A percentile compares a stretch with the other conserved stretches of the same genome.
phyloP scores from a whole-genome alignment of 192 early-diverging fungal species.

The Jimgerdemannia lactiflua region DNA sequence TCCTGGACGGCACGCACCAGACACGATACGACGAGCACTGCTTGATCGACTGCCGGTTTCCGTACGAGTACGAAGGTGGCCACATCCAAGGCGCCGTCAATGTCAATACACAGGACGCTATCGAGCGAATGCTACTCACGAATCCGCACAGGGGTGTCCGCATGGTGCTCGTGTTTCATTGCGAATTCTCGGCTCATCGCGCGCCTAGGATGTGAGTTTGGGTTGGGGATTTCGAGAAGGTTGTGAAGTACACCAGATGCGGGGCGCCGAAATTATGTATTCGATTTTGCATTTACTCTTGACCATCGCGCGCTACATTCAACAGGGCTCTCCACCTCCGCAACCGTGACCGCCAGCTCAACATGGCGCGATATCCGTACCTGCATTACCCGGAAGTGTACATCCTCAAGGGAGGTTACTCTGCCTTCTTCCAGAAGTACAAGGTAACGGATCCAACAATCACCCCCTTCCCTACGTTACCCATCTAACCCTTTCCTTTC shows the following conservation, averaged over 20 bases:
- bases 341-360: slow-evolving; percentile 69
- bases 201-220: slow-evolving; percentile 71
- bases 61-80: slow-evolving; percentile 85
- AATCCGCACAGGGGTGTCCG: slow-evolving; percentile 36
- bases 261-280: not conserved
- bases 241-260: not conserved
- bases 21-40: slow-evolving; percentile 57
- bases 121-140: slow-evolving; percentile 62
- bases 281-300: not conserved
- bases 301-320: not conserved
- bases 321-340: slow-evolving; percentile 70
- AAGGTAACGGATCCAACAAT: slow-evolving; percentile 20
- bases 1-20: slow-evolving; percentile 66
- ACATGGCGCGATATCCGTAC: slow-evolving; percentile 67
- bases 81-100: slow-evolving; percentile 76
- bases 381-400: slow-evolving; percentile 85
- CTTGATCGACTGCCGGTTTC: slow-evolving; percentile 84
- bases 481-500: not conserved
- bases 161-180: slow-evolving; percentile 74
- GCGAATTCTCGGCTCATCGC: slow-evolving; percentile 81
- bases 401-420: slow-evolving; percentile 83
- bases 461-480: not conserved
- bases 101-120: slow-evolving; percentile 54
- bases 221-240: not conserved
- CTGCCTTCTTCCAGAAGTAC: slow-evolving; percentile 60